Conservation (phyloP, 2,329 filamentous ascomycete genomes). For the Nothomitra cinnamomea region DNA sequence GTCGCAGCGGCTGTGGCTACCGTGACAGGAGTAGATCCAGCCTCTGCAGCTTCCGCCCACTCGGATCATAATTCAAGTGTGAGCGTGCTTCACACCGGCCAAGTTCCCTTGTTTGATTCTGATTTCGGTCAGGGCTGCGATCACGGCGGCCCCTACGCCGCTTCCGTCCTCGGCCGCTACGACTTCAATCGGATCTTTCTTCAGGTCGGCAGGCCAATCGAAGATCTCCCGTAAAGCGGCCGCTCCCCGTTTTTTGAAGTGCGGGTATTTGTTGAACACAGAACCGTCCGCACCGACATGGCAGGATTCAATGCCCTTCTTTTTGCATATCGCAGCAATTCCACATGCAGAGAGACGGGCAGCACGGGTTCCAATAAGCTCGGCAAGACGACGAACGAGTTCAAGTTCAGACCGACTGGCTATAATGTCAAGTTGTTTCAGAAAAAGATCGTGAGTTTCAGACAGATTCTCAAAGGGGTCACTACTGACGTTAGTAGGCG, state of each 20-base stretch:
- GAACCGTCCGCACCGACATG: slow-evolving; percentile 95
- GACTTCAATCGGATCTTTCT: slow-evolving; percentile 76
- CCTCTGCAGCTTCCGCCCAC: no score
- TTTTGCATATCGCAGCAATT: slow-evolving; percentile 89
- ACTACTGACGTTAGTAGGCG: slow-evolving; percentile 24
- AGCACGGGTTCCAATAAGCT: slow-evolving; percentile 87
- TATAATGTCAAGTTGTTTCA: slow-evolving; percentile 53
- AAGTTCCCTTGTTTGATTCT: slow-evolving; percentile 41
- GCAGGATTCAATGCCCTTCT: slow-evolving; percentile 76
- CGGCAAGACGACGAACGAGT: slow-evolving; percentile 72
- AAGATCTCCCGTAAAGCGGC: slow-evolving; percentile 85
- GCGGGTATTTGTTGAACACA: slow-evolving; percentile 98
- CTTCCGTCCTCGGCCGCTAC: slow-evolving; percentile 86
- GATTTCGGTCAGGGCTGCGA: slow-evolving; percentile 57
- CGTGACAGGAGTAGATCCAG: neutral
- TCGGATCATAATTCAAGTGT: neutral
- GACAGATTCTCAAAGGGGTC: slow-evolving; percentile 92
- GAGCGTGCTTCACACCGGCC: slow-evolving; percentile 37
- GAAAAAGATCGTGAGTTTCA: slow-evolving; percentile 73
- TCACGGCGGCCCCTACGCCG: slow-evolving; percentile 90
- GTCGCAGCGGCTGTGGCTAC: neutral
- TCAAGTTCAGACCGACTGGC: slow-evolving; percentile 68
- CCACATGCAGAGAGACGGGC: slow-evolving; percentile 88
- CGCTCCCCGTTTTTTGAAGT: slow-evolving; percentile 89
- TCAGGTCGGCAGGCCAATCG: slow-evolving; percentile 58